Evolutionary conservation across 2,329 filamentous ascomycete genomes (phyloP).

Genomic region (Huntiella abstrusa): DNA sequence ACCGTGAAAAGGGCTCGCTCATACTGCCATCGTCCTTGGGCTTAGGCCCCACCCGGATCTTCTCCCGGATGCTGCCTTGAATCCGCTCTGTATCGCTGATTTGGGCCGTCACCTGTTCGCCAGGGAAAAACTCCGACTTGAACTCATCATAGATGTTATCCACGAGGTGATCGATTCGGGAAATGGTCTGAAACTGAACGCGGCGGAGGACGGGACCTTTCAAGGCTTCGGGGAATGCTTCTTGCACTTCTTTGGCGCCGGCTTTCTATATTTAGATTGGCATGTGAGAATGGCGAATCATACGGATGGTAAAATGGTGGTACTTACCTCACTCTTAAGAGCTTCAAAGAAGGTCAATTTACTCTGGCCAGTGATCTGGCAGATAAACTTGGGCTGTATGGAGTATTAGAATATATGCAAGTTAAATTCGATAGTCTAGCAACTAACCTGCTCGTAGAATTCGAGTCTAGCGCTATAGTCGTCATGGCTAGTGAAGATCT

Average conservation of each 20-base stretch:
- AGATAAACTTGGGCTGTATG: slow-evolving; percentile 66
- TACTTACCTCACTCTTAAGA: slow-evolving; percentile 66
- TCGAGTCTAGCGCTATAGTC: slow-evolving; percentile 65
- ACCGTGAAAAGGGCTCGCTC: slow-evolving; percentile 54
- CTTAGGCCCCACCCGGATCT: slow-evolving; percentile 53
- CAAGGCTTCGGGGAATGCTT: slow-evolving; percentile 74
- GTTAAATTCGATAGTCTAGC: neutral
- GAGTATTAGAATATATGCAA: slow-evolving; percentile 3
- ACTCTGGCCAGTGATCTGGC: slow-evolving; percentile 87
- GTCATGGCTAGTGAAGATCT: slow-evolving; percentile 79
- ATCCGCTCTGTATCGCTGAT: slow-evolving; percentile 49
- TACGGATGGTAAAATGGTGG: slow-evolving; percentile 11
- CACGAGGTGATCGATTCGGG: slow-evolving; percentile 66
- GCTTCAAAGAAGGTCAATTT: slow-evolving; percentile 85
- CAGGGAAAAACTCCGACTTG: slow-evolving; percentile 77
- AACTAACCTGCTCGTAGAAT: slow-evolving; percentile 71
- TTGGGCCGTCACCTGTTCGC: slow-evolving; percentile 62
- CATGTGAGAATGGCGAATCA: neutral
- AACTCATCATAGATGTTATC: slow-evolving; percentile 58
- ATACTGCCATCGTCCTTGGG: slow-evolving; percentile 48
- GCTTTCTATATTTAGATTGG: slow-evolving; percentile 33
- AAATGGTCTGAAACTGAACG: slow-evolving; percentile 80
- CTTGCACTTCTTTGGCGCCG: slow-evolving; percentile 76
- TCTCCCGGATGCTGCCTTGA: slow-evolving; percentile 65
- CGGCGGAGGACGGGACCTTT: slow-evolving; percentile 79